These are phyloP conservation scores for Aulographum hederae DNA, from an alignment of 2,329 filamentous ascomycete genomes.

Conservation along the genomic window DNA sequence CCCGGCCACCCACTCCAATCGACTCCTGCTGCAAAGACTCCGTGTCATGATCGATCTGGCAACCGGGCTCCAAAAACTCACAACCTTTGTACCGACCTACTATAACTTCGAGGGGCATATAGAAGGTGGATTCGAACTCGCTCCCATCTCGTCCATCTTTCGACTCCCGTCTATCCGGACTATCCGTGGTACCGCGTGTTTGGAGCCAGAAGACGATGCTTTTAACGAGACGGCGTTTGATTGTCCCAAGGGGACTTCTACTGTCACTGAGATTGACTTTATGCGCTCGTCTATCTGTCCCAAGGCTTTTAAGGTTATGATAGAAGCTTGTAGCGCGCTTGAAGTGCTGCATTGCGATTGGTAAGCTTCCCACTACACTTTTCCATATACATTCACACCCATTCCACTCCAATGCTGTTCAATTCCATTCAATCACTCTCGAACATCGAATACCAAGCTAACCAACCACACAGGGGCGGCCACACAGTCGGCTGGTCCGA, in stretches of 20 bases:
- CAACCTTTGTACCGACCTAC: not conserved
- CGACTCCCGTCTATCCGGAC: constrained; percentile 1
- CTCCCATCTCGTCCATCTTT: constrained; percentile 3
- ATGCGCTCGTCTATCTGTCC: constrained; percentile 3
- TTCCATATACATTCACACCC: too few relatives aligned
- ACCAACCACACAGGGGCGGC: too few relatives aligned
- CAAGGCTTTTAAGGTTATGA: constrained; percentile 1
- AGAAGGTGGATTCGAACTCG: constrained; percentile 4
- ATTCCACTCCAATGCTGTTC: too few relatives aligned
- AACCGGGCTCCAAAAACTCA: constrained; percentile 1
- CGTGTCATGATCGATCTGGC: constrained; percentile 1
- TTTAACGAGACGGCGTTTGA: constrained; percentile 3
- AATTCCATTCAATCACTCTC: too few relatives aligned
- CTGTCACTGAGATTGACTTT: constrained; percentile 3
- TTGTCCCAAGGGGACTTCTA: constrained; percentile 2
- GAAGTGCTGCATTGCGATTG: constrained; percentile 4
- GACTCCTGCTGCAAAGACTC: constrained; percentile 3
- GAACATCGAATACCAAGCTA: too few relatives aligned
- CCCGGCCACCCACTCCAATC: constrained; percentile 1
- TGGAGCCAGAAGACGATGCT: constrained; percentile 4
- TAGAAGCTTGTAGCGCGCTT: constrained; percentile 2
- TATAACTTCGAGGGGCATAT: constrained; percentile 2
- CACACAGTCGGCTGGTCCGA: constrained; percentile 4
- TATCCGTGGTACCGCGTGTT: constrained; percentile 2
- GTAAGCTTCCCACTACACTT: too few relatives aligned